Conservation (phyloP, 352 stramenopile species). For the Phytophthora cactorum region DNA sequence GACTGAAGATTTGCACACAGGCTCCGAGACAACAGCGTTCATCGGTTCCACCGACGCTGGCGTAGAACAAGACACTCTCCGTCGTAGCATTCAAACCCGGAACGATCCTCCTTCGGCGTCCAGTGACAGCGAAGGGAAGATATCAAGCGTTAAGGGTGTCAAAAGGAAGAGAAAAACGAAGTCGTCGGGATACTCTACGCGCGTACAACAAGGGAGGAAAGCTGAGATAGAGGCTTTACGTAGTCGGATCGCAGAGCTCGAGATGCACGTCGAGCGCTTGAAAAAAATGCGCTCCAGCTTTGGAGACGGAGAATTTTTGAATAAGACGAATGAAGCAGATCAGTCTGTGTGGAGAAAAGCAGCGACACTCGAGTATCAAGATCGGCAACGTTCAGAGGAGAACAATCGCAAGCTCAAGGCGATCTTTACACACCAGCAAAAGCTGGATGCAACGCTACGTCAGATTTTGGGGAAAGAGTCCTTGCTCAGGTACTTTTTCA, state of each 20-base stretch:
- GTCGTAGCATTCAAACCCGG: not conserved
- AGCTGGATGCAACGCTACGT: not conserved
- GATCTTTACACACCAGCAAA: not conserved
- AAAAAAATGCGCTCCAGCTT: not conserved
- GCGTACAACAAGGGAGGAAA: slow-evolving; percentile 2
- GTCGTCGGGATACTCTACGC: not conserved
- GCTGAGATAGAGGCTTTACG: not conserved
- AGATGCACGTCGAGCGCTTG: not conserved
- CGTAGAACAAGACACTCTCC: not conserved
- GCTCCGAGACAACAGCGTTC: not conserved
- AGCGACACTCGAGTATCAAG: not conserved
- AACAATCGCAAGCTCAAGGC: not conserved
- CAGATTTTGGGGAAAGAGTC: not conserved
- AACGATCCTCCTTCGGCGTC: not conserved
- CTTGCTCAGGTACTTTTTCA: not conserved
- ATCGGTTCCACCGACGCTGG: not conserved
- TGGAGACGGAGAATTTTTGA: no score
- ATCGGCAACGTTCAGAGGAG: not conserved
- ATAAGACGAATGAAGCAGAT: not conserved
- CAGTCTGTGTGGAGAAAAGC: not conserved
- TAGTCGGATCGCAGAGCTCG: not conserved
- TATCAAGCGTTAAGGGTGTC: not conserved
- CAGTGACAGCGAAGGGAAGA: not conserved
- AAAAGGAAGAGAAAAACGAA: slow-evolving; percentile 1
- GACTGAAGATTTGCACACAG: not conserved